Base-by-base conservation (phyloP, 1,284 basidiomycete species). In the Prillingera fragicola region DNA sequence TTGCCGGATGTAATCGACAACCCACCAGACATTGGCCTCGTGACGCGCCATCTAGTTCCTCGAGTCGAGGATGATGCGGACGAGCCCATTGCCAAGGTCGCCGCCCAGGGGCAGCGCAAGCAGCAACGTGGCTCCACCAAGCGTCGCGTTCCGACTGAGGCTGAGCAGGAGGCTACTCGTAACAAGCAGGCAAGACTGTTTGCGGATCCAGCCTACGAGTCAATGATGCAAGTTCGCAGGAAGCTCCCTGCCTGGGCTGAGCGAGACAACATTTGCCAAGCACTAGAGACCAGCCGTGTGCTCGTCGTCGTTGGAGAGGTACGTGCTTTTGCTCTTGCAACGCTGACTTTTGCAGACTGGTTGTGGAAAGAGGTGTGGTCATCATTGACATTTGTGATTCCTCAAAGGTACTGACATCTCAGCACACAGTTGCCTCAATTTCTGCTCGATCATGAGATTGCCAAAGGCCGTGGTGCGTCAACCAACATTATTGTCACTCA, bases 401-500 rank as follows among this genome's bases (percentile, higher is more conserved):
- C 10, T 28, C 24, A 42, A 21, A 17, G 15, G 29, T n/a, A 8
- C 5, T 32, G 12, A 6, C 35, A 8, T 12, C 26, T 23, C 13
- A 58, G 59, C 46, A 71, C 70, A 17, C 61, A 72, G 82, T 82
- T 91, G 14, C 90, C 89, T 13, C 90, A 94, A 62, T 92, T 89
- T 56, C 80, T 91, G 39, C 73, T 90, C 32, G 91, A 96, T 61
- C 80, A 76, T 46, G 78, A 87, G 35, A 91, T 95, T 47, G 56
- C 72, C 8, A 70, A 75, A 0, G 75, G 76, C 5, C 69, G 73
- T 24, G 89, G 88, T 9, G 80, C 82, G 12, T 74, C 75, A 25
- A 81, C 83, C 29, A 85, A 80, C 18, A 90, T 96, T 41, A 74
- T 96, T 33, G 77, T 94, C 12, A 95, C 92, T 2, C 91, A 96